phyloP scores from a whole-genome alignment of 2,329 filamentous ascomycete genomes.

The Colletotrichum sp. region DNA sequence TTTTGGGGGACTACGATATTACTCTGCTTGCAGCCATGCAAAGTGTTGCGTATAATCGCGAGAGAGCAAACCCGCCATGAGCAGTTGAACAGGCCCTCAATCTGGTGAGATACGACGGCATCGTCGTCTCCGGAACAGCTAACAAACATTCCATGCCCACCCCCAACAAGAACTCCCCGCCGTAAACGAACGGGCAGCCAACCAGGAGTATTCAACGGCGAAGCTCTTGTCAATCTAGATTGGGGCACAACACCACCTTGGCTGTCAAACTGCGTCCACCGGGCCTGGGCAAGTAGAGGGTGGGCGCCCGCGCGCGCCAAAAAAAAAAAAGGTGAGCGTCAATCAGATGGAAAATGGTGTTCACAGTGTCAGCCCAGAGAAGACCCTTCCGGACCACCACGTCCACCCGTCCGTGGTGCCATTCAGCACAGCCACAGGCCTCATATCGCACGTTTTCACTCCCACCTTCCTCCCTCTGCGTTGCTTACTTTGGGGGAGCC shows the following conservation, averaged over 20 bases:
- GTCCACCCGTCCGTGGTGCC: slow-evolving; percentile 20
- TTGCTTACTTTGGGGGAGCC: slow-evolving; percentile 8
- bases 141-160: slow-evolving; percentile 10
- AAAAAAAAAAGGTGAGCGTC: background rate
- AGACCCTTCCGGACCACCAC: slow-evolving; percentile 7
- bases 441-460: slow-evolving; percentile 20
- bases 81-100: background rate
- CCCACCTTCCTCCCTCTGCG: background rate
- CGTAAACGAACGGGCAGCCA: background rate
- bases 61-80: background rate
- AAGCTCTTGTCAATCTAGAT: slow-evolving; percentile 1
- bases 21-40: background rate
- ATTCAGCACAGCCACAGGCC: slow-evolving; percentile 25
- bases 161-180: background rate
- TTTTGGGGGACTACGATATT: background rate
- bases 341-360: background rate
- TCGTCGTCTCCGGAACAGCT: slow-evolving; percentile 1
- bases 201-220: background rate
- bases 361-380: background rate
- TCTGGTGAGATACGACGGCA: background rate
- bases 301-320: background rate
- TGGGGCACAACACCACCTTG: background rate
- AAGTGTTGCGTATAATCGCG: background rate
- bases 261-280: background rate
- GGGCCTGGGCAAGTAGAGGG: background rate